phyloP scores from a whole-genome alignment of 1,139 yeast genomes.

The Torulaspora pretoriensis region DNA sequence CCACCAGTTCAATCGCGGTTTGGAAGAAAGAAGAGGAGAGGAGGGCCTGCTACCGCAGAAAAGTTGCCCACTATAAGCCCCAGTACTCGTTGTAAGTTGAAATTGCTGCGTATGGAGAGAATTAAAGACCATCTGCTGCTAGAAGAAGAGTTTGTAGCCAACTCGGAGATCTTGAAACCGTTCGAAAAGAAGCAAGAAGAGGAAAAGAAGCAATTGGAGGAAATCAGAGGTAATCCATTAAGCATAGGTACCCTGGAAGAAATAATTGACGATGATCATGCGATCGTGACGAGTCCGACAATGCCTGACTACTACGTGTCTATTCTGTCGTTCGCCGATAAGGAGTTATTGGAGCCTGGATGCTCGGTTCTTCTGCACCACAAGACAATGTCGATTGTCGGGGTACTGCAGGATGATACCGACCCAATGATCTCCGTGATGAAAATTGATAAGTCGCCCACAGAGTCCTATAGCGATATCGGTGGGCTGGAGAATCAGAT shows the following conservation, averaged over 20 bases:
- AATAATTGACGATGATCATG: conserved; percentile 97
- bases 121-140: conserved; percentile 91
- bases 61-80: conserved; percentile 89
- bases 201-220: conserved; percentile 92
- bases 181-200: conserved; percentile 96
- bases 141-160: conserved; percentile 94
- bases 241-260: conserved; percentile 96
- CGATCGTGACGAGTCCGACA: conserved; percentile 91
- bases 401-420: conserved; percentile 93
- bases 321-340: conserved; percentile 94
- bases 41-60: conserved; percentile 87
- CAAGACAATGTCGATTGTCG: conserved; percentile 90
- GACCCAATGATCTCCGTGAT: conserved; percentile 97
- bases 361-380: conserved; percentile 94
- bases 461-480: conserved; percentile 93
- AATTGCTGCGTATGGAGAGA: conserved; percentile 86
- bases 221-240: conserved; percentile 94
- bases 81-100: conserved; percentile 87
- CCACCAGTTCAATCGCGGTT: conserved; percentile 96
- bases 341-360: conserved; percentile 95
- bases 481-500: conserved; percentile 96
- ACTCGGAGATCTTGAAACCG: conserved; percentile 92
- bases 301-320: conserved; percentile 98
- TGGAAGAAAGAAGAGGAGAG: conserved; percentile 69
- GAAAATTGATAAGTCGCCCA: conserved; percentile 97